Conservation (phyloP, 768 basidiomycete genomes). For the Kwoniella shandongensis region DNA sequence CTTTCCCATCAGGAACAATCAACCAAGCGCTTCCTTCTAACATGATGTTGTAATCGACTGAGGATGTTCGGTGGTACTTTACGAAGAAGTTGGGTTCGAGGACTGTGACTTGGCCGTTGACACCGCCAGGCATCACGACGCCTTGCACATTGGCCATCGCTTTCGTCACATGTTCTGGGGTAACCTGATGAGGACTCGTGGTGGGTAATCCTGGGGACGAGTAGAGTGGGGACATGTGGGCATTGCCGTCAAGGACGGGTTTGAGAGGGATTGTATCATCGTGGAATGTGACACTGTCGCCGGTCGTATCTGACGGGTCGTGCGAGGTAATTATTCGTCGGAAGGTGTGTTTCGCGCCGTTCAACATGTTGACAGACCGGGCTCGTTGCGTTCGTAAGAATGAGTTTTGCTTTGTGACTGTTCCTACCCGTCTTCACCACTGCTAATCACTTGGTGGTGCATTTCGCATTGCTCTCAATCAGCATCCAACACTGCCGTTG, state of each 20-base stretch:
- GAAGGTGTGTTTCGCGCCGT: not conserved
- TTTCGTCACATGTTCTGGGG: constrained; percentile 14
- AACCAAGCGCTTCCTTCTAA: constrained; percentile 32
- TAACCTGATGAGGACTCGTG: constrained; percentile 19
- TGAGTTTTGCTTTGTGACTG: too few relatives aligned
- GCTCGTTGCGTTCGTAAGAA: too few relatives aligned
- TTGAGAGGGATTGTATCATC: constrained; percentile 23
- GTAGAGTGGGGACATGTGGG: constrained; percentile 30
- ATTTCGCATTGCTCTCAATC: too few relatives aligned
- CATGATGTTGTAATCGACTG: constrained; percentile 52
- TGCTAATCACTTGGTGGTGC: too few relatives aligned
- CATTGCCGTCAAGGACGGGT: constrained; percentile 20
- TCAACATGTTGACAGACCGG: too few relatives aligned
- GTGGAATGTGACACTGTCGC: constrained; percentile 20
- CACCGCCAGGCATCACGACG: constrained; percentile 35
- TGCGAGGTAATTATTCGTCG: constrained; percentile 37
- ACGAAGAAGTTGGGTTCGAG: constrained; percentile 36
- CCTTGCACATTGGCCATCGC: constrained; percentile 16
- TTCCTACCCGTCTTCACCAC: too few relatives aligned
- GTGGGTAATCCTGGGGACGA: constrained; percentile 26
- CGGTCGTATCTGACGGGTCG: constrained; percentile 13
- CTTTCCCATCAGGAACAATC: constrained; percentile 36
- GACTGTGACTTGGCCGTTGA: constrained; percentile 46
- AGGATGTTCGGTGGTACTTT: constrained; percentile 46
- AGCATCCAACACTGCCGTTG: too few relatives aligned